Percentiles rank a stretch among this genome's conserved stretches.
Evolutionary conservation across 1,139 yeast species (phyloP).

Genomic region (Komagataea norvegica): DNA sequence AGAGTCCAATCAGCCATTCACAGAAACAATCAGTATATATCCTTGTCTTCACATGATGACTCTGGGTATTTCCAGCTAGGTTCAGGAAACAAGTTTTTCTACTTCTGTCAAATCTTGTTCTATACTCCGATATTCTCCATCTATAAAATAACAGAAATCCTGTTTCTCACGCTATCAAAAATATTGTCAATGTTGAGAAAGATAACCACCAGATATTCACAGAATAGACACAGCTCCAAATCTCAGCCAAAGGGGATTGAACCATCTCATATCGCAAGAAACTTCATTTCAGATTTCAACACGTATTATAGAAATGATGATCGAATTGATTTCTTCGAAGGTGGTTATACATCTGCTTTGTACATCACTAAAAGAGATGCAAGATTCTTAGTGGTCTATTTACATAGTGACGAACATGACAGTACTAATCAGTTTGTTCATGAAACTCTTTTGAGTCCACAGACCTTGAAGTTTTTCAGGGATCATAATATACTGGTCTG

Average conservation of each 20-base stretch:
- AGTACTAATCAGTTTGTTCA: constrained; percentile 50
- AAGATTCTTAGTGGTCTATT: constrained; percentile 65
- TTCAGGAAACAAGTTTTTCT: constrained; percentile 17
- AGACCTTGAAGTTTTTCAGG: constrained; percentile 46
- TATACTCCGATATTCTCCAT: constrained; percentile 20
- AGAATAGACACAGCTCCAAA: constrained; percentile 22
- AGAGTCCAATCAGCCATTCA: constrained; percentile 3
- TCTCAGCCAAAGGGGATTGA: constrained; percentile 33
- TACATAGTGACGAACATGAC: constrained; percentile 73
- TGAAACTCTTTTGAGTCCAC: constrained; percentile 50
- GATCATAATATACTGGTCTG: constrained; percentile 59
- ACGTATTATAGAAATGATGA: constrained; percentile 28
- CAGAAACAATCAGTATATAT: constrained; percentile 12
- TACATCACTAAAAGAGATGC: constrained; percentile 62
- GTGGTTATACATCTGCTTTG: constrained; percentile 74
- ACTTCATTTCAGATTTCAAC: constrained; percentile 36
- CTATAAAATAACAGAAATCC: constrained; percentile 14
- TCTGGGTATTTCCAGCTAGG: constrained; percentile 14
- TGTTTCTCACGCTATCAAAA: constrained; percentile 16
- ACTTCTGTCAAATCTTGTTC: constrained; percentile 17
- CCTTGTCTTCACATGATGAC: constrained; percentile 10
- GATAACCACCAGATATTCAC: constrained; percentile 20
- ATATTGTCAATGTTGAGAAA: constrained; percentile 20
- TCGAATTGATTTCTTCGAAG: constrained; percentile 46
- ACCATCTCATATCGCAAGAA: constrained; percentile 37